A percentile compares a stretch with the other conserved stretches of the same genome.
Conservation (phyloP, 2,329 filamentous ascomycete genomes). For the Penicillium sp. region DNA sequence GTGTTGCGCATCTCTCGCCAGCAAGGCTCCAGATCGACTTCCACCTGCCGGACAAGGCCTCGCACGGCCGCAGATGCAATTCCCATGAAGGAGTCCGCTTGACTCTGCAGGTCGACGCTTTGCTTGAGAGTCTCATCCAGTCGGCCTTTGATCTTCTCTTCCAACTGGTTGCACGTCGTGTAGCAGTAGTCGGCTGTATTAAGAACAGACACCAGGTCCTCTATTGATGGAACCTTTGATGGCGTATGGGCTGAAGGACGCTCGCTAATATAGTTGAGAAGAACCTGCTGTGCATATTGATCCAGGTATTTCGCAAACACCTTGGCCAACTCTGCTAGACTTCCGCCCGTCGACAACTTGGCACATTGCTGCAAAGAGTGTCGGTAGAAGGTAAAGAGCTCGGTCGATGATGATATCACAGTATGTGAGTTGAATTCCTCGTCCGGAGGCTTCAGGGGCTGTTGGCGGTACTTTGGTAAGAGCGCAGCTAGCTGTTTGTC, state of each 20-base stretch:
- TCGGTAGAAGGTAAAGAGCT: constrained; percentile 96
- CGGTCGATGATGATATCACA: constrained; percentile 88
- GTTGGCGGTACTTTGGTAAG: constrained; percentile 80
- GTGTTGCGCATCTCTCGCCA: constrained; percentile 98
- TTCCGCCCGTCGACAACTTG: constrained; percentile 86
- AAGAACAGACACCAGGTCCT: constrained; percentile 78
- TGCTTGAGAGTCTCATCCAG: constrained; percentile 73
- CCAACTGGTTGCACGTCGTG: constrained; percentile 82
- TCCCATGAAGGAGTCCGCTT: constrained; percentile 91
- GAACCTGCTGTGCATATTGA: constrained; percentile 87
- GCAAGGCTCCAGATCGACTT: constrained; percentile 72
- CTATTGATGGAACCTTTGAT: constrained; percentile 50
- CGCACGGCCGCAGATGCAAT: constrained; percentile 85
- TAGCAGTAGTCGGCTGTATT: constrained; percentile 99
- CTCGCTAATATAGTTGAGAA: constrained; percentile 67
- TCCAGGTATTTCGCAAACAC: constrained; percentile 91
- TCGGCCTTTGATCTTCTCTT: constrained; percentile 87
- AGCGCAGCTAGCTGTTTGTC: constrained; percentile 78
- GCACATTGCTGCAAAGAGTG: constrained; percentile 89
- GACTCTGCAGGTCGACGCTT: constrained; percentile 81
- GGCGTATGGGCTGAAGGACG: constrained; percentile 51
- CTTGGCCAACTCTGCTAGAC: constrained; percentile 75
- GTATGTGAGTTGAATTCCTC: constrained; percentile 89
- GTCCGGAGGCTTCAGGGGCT: constrained; percentile 72
- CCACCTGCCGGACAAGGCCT: constrained; percentile 75